Evolutionary conservation across 495 filamentous ascomycete species (phyloP), one percentile per base, ranked within the genome.

Genomic region (Penicillium riverlandense): DNA sequence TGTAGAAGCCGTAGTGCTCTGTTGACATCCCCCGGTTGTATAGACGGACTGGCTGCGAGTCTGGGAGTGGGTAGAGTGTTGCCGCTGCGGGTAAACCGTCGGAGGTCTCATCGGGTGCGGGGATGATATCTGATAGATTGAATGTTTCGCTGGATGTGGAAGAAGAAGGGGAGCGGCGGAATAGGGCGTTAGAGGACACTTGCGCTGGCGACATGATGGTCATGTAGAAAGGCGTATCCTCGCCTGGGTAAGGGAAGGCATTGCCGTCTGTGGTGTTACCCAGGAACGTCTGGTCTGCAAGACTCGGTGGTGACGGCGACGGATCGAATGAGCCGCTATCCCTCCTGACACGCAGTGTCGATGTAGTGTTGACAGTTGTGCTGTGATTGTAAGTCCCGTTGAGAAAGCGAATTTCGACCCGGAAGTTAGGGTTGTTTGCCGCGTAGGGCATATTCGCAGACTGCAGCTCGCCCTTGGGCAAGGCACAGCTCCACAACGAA

Each of bases 1-100:
- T 85, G 63, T 95, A 96, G 65, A 96, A 96, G 8, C 87, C 88
- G 63, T 94, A 97, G 65, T 95, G 88, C 58, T 98, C 92, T 0
- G 79, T 81, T 2, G 75, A 66, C 30, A 82, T 63, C 13, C 83
- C 89, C 15, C 88, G 83, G 62, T 97, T 84, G 67, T 86, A 96
- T 2, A 97, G 76, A 3, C 85, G 81, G 11, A 97, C 62, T 0
- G 88, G 92, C 51, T 97, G 92, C 29, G 86, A 79, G 1, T 59
- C 55, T 0, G 86, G 77, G 35, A 79, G 72, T 0, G 85, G 80
- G 43, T 72, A 71, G 16, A 96, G 74, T n/a, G 71, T 75, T 27
- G 85, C 84, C 0, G 83, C 67, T 6, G 86, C 82, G 1, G 80
- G 80, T n/a, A 79, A 80, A 28, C 86, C 85, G 56, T 92, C 80